Percentiles rank a stretch among this genome's conserved stretches.
These are phyloP conservation scores for Epichloe amarillans DNA, from an alignment of 2,329 filamentous ascomycete genomes.

Conservation along the genomic window DNA sequence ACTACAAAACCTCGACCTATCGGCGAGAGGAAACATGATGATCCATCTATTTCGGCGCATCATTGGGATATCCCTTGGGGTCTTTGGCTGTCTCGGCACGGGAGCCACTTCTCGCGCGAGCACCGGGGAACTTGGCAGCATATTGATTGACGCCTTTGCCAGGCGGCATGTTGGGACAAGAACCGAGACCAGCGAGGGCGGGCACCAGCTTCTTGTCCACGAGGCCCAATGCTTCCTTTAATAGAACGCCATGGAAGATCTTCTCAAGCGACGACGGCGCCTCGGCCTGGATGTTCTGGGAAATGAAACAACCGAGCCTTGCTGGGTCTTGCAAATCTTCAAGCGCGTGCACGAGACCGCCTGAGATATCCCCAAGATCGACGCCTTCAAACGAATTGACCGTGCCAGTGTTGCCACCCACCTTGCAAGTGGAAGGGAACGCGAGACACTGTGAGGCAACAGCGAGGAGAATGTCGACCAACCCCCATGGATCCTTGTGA, in stretches of 20 bases:
- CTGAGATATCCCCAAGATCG: slow-evolving; percentile 27
- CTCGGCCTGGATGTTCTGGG: slow-evolving; percentile 6
- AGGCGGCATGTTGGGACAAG: slow-evolving; percentile 4
- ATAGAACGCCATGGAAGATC: slow-evolving; percentile 1
- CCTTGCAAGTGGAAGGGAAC: not conserved
- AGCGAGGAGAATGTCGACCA: slow-evolving; percentile 24
- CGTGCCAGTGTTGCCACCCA: slow-evolving; percentile 35
- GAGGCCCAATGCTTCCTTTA: slow-evolving; percentile 1
- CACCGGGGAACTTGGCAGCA: slow-evolving; percentile 3
- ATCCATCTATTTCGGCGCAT: not conserved
- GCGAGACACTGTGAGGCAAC: slow-evolving; percentile 19
- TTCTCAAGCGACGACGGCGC: slow-evolving; percentile 5
- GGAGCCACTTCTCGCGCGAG: not conserved
- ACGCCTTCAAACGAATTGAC: slow-evolving; percentile 35
- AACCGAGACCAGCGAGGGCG: not conserved
- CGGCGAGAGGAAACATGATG: too few species aligned
- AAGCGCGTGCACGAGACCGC: slow-evolving; percentile 27
- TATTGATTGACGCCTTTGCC: slow-evolving; percentile 5
- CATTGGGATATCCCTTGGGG: slow-evolving; percentile 1
- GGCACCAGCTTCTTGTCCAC: slow-evolving; percentile 1
- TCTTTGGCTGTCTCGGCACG: slow-evolving; percentile 5
- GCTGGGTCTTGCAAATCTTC: slow-evolving; percentile 1
- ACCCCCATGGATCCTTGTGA: slow-evolving; percentile 31
- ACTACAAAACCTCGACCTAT: too few species aligned
- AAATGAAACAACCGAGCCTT: not conserved